Conservation (phyloP, 129 eudicot genomes). For the Flaveria ramosissima region DNA sequence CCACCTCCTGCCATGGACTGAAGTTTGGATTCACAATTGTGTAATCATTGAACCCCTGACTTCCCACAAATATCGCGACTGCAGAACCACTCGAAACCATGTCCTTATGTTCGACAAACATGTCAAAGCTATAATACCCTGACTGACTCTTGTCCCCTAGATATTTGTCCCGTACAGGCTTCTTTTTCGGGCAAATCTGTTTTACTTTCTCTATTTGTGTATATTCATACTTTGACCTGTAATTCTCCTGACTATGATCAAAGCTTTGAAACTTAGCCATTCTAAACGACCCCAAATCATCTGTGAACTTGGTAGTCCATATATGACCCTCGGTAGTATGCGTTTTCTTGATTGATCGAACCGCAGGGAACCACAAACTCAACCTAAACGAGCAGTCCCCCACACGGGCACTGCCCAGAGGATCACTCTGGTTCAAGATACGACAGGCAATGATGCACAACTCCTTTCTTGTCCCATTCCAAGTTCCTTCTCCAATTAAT, state of each 20-base stretch:
- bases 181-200: slow-evolving; percentile 34
- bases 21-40: not conserved
- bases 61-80: slow-evolving; percentile 46
- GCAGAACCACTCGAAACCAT: slow-evolving; percentile 49
- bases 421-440: slow-evolving; percentile 38
- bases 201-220: slow-evolving; percentile 51
- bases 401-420: slow-evolving; percentile 38
- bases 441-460: slow-evolving; percentile 53
- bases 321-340: slow-evolving; percentile 51
- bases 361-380: slow-evolving; percentile 47
- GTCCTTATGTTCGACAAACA: slow-evolving; percentile 39
- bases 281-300: slow-evolving; percentile 45
- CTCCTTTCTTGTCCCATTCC: slow-evolving; percentile 55
- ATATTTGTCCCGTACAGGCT: slow-evolving; percentile 32
- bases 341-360: slow-evolving; percentile 48
- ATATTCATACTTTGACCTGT: slow-evolving; percentile 54
- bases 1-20: not conserved
- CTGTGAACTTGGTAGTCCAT: slow-evolving; percentile 51
- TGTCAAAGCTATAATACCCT: slow-evolving; percentile 42
- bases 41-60: slow-evolving; percentile 25
- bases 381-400: slow-evolving; percentile 69
- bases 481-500: slow-evolving; percentile 70
- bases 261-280: slow-evolving; percentile 40
- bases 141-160: slow-evolving; percentile 39
- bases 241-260: slow-evolving; percentile 12